Percentiles rank a stretch among this genome's conserved stretches.
Evolutionary conservation across 2,329 filamentous ascomycete genomes (phyloP).

Genomic region (Colletotrichum melonis): DNA sequence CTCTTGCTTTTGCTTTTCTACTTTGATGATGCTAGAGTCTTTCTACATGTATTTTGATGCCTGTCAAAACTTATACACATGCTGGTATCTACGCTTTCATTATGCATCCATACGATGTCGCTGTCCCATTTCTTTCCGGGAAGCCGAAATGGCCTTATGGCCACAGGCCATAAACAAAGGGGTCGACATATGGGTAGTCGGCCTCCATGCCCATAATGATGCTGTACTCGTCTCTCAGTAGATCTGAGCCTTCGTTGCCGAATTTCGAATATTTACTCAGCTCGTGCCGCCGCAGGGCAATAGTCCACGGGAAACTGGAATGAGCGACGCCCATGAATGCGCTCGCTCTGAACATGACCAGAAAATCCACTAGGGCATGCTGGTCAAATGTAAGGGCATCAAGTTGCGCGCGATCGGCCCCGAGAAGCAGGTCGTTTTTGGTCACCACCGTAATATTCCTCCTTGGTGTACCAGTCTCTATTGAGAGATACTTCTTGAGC

Average conservation of each 20-base stretch:
- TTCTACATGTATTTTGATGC: background rate
- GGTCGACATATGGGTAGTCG: conserved; percentile 45
- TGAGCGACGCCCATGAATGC: conserved; percentile 47
- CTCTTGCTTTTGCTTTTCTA: background rate
- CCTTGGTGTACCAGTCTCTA: background rate
- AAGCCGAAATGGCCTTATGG: conserved; percentile 34
- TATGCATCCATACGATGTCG: background rate
- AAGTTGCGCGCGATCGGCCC: conserved; percentile 36
- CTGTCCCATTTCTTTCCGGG: too few relatives aligned
- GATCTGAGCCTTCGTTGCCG: conserved; percentile 44
- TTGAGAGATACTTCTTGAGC: conserved; percentile 19
- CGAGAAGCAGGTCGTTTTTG: conserved; percentile 43
- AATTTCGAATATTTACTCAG: conserved; percentile 42
- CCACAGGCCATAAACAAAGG: conserved; percentile 45
- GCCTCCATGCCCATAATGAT: conserved; percentile 45
- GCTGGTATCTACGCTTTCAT: background rate
- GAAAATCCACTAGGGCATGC: conserved; percentile 47
- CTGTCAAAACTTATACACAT: background rate
- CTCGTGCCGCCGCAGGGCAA: conserved; percentile 47
- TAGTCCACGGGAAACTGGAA: conserved; percentile 47
- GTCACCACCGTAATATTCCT: conserved; percentile 44
- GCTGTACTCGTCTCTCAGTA: conserved; percentile 45
- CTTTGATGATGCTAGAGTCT: background rate
- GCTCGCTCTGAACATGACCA: conserved; percentile 46
- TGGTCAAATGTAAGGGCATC: conserved; percentile 45